Conservation (phyloP, 1,284 basidiomycete genomes). For the Ganoderma sinense region DNA sequence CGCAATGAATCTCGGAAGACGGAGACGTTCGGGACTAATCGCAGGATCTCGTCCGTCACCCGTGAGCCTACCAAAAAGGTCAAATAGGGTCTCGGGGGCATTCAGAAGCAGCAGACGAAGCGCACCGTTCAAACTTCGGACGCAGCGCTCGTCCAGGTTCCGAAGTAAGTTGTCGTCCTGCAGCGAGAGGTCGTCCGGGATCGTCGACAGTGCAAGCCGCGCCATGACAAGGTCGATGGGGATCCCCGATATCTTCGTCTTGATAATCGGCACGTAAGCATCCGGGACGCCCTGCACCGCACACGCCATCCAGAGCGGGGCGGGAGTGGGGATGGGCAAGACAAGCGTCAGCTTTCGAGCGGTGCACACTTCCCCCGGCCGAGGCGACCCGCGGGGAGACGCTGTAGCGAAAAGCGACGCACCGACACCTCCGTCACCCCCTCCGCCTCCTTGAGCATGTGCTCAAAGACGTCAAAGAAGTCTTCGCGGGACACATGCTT, state of each 20-base stretch:
- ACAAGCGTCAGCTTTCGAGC: conserved; percentile 1
- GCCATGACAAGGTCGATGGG: conserved; percentile 97
- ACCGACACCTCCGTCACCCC: conserved; percentile 93
- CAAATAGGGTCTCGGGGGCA: conserved; percentile 8
- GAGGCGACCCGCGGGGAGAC: background rate
- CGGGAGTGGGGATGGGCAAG: background rate
- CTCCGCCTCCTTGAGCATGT: conserved; percentile 87
- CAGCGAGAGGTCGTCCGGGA: conserved; percentile 92
- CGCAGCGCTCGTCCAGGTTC: conserved; percentile 94
- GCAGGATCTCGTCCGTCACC: conserved; percentile 96
- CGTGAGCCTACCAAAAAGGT: conserved; percentile 73
- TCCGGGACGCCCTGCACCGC: conserved; percentile 86
- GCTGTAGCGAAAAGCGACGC: conserved; percentile 43
- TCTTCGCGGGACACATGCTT: conserved; percentile 96
- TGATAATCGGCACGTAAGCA: conserved; percentile 96
- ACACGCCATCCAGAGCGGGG: conserved; percentile 10
- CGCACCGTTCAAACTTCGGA: conserved; percentile 92
- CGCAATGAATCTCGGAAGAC: conserved; percentile 95
- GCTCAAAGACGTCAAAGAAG: conserved; percentile 93
- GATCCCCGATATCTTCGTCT: conserved; percentile 90
- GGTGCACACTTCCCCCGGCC: background rate
- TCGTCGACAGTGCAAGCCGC: conserved; percentile 80
- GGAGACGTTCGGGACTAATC: conserved; percentile 93
- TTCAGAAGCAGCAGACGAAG: conserved; percentile 16
- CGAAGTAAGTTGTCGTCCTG: conserved; percentile 92